Evolutionary conservation across 2,329 filamentous ascomycete species (phyloP), one percentile per base, ranked within the genome.

Genomic region (Aspergillus caelatus): DNA sequence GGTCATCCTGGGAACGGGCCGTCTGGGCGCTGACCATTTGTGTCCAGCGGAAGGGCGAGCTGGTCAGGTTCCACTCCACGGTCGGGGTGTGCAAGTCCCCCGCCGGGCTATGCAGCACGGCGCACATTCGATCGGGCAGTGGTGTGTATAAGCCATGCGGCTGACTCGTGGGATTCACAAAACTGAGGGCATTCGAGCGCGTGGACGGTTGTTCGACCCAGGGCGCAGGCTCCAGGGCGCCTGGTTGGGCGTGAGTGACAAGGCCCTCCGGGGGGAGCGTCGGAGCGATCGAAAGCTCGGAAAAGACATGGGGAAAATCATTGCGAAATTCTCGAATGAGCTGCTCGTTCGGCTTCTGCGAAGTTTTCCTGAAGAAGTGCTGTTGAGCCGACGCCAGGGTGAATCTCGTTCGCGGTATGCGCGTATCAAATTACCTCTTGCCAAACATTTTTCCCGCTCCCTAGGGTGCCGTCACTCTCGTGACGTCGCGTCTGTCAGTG

Each of bases 1-100:
- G 4, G 11, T 48, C 45, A 26, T 48, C 43, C 94, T 26, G 45
- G 12, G 14, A 14, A 26, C 6, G 45, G 12, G 14, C 12, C 12
- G 23, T 16, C 21, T 48, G 45, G 12, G 23, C 45, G 28, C 45
- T 10, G 23, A 48, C 6, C 45, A 26, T 48, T 23, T 48, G 45
- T 14, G 45, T 48, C 45, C 45, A 48, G 45, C 23, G 45, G 2
- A 28, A 48, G 11, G 45, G 45, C 21, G 45, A 48, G 45, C 21
- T 48, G 23, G 45, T 16, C 21, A 48, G 45, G 21, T 50, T 30
- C 46, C 46, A 50, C 14, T 30, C 26, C 46, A 50, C 26, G 14
- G 46, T 61, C 28, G 58, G 58, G 28, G 58, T 61, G 39, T 61
- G 58, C 10, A 61, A 54, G n/a, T 61, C 58, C 1, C 58, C 58